Conservation (phyloP, 495 filamentous ascomycete genomes). For the Neurospora sp. region DNA sequence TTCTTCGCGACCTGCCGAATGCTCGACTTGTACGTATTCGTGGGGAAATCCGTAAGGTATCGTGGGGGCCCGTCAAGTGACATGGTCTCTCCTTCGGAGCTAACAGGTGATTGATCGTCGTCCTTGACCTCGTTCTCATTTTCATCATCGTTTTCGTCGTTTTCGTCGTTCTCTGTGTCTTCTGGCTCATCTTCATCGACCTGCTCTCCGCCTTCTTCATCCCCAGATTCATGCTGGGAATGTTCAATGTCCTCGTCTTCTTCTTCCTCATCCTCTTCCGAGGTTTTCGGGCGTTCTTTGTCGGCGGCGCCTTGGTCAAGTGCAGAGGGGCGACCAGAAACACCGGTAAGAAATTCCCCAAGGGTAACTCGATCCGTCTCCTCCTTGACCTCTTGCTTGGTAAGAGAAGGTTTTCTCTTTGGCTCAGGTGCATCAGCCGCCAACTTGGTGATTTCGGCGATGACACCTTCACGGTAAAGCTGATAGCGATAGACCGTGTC, state of each 20-base stretch:
- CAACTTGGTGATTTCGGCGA: conserved; percentile 79
- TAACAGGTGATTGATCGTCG: conserved; percentile 59
- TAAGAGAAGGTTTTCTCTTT: conserved; percentile 9
- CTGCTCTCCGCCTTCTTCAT: conserved; percentile 26
- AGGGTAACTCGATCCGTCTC: conserved; percentile 1
- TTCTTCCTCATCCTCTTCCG: conserved; percentile 25
- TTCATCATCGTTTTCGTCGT: conserved; percentile 30
- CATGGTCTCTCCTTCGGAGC: conserved; percentile 49
- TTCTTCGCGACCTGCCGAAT: conserved; percentile 65
- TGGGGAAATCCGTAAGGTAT: conserved; percentile 41
- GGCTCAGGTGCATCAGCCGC: conserved; percentile 35
- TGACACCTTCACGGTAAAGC: conserved; percentile 95
- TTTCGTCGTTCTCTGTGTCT: conserved; percentile 51
- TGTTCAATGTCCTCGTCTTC: conserved; percentile 33
- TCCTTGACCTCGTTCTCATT: conserved; percentile 53
- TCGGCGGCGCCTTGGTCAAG: neutral
- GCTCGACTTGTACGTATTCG: conserved; percentile 60
- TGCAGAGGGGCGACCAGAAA: conserved; percentile 1
- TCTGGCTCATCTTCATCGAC: conserved; percentile 43
- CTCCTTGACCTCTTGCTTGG: conserved; percentile 19
- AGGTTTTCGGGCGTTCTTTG: conserved; percentile 25
- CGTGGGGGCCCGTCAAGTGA: conserved; percentile 41
- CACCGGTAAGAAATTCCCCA: neutral
- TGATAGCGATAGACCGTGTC: conserved; percentile 87
- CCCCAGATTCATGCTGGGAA: conserved; percentile 3